Evolutionary conservation across 306 rosid species (phyloP), one percentile per base, ranked within the genome.

Genomic region (Glycine tomentella): DNA sequence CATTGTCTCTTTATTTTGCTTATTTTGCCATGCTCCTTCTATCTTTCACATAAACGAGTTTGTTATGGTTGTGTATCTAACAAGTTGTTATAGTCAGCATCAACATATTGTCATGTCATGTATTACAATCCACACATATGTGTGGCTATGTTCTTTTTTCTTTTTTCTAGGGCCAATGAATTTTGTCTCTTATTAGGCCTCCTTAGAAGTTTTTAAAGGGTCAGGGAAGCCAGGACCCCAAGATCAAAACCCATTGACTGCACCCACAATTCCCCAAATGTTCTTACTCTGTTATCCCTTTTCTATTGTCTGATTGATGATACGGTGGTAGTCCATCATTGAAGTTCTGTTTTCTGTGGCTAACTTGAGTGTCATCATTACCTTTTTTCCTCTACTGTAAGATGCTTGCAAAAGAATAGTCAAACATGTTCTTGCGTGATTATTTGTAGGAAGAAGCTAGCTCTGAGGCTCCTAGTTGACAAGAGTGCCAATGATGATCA

Each of bases 401-500:
- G 17, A 15, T 76, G 4, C 57, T 56, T 79, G 56, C 53, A 34
- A 42, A 16, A 48, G 42, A 79, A 70, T 56, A 45, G 17, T 74
- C 20, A 78, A 3, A 6, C 45, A 67, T 46, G 10, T 63, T 75
- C 53, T 64, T 72, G 50, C 25, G 42, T 83, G 77, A 64, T 76
- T 81, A 45, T 49, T 36, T 77, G 55, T 87, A 94, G 98, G 85
- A 94, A 94, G 88, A 94, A 92, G 82, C 97, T 94, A 61, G 98
- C 98, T 38, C 92, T 95, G 50, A 90, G 98, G 72, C 90, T 94
- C 67, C 97, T 94, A 78, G 92, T 92, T 87, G 98, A 92, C 83
- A 89, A 91, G 80, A 92, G 98, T 86, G 97, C 97, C 15, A 40
- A 65, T n/a, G n/a, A n/a, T n/a, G n/a, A n/a, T n/a, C n/a, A n/a